Percentiles rank a stretch among this genome's conserved stretches.
Evolutionary conservation across 179 eudicot species (phyloP).

Genomic region (Sideroxylon spinosum): DNA sequence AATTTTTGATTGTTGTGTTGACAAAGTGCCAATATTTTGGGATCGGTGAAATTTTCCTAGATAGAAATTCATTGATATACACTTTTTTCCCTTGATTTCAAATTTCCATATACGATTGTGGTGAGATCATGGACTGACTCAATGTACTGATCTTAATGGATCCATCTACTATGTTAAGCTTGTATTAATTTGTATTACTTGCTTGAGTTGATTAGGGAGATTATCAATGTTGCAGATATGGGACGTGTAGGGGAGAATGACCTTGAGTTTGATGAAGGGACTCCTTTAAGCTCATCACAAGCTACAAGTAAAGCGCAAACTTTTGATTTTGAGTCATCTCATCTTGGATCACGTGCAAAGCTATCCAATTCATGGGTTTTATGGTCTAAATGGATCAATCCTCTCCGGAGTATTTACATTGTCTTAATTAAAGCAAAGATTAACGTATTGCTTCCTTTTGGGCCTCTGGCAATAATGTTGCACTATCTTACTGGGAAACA

Average conservation of each 20-base stretch:
- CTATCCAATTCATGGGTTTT: conserved; percentile 36
- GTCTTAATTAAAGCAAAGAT: conserved; percentile 77
- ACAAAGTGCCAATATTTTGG: too few relatives aligned
- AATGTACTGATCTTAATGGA: too few relatives aligned
- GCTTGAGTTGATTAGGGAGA: conserved; percentile 9
- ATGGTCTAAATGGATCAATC: conserved; percentile 40
- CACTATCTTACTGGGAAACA: conserved; percentile 44
- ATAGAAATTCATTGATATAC: too few relatives aligned
- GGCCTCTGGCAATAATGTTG: conserved; percentile 71
- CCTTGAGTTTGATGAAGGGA: conserved; percentile 62
- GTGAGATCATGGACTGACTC: too few relatives aligned
- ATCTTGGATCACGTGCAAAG: conserved; percentile 27
- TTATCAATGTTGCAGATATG: conserved; percentile 32
- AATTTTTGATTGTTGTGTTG: too few relatives aligned
- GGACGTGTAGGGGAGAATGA: conserved; percentile 56
- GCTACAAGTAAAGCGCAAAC: conserved; percentile 31
- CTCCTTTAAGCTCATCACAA: conserved; percentile 47
- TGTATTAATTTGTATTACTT: conserved; percentile 7
- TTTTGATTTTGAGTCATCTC: conserved; percentile 47
- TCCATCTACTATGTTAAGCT: background rate
- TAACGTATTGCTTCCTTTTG: conserved; percentile 77
- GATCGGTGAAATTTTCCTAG: too few relatives aligned
- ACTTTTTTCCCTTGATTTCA: too few relatives aligned
- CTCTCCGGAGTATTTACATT: conserved; percentile 52
- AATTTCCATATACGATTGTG: too few relatives aligned